These are phyloP conservation scores for Ulota crispa DNA, from an alignment of 225 moss, liverwort and hornwort genomes.

Conservation along the genomic window DNA sequence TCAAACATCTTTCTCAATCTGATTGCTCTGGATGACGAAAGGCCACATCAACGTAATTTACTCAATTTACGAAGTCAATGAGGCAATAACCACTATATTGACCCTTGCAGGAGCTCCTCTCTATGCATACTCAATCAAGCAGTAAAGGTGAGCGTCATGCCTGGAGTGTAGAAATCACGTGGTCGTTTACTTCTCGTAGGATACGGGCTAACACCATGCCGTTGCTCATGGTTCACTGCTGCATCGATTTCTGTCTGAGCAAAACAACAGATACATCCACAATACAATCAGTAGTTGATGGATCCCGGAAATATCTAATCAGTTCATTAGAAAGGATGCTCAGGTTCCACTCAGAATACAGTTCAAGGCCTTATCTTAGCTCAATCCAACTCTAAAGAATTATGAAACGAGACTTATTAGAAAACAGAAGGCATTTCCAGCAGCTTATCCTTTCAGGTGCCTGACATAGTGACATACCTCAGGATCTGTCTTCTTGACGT, in stretches of 20 bases:
- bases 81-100: constrained; percentile 7
- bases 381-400: background rate
- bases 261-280: constrained; percentile 15
- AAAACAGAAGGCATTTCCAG: background rate
- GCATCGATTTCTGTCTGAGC: constrained; percentile 34
- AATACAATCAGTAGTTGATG: constrained; percentile 22
- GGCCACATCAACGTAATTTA: background rate
- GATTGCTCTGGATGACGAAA: background rate
- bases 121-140: background rate
- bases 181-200: constrained; percentile 39
- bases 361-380: background rate
- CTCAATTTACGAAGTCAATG: constrained; percentile 5
- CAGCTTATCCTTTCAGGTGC: background rate
- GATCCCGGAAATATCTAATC: background rate
- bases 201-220: constrained; percentile 33
- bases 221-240: constrained; percentile 33
- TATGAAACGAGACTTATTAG: background rate
- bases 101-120: background rate
- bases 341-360: background rate
- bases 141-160: constrained; percentile 33
- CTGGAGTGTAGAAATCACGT: constrained; percentile 50
- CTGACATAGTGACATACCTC: constrained; percentile 36
- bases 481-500: constrained; percentile 37
- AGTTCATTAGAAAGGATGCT: background rate
- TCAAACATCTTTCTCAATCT: constrained; percentile 1